Base-by-base conservation (phyloP, 2,329 filamentous ascomycete species). In the Aureobasidium sp. region DNA sequence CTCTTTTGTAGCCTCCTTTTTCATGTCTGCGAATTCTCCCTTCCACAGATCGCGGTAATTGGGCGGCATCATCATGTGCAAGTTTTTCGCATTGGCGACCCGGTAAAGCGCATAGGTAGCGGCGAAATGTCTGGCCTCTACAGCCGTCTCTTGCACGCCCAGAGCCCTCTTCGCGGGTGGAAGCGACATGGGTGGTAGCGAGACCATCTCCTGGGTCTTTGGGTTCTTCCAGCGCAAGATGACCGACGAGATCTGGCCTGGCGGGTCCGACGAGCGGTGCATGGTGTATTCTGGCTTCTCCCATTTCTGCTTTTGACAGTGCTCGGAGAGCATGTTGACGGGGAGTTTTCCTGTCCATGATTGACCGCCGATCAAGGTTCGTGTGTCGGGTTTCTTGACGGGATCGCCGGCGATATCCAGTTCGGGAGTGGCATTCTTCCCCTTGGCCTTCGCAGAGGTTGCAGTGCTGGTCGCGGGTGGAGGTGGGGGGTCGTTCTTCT, bases 281-380 rank as follows among this genome's bases (percentile, higher is more conserved):
- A 90, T 90, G 65, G 87, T 88, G 73, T 96, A 99, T 64, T 95
- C 92, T 1, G 93, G 93, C 71, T 87, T 93, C 65, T 90, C 89
- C 94, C 94, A 99, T 71, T 90, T 90, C 73, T 95, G 89, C 74
- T 93, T 95, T 75, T 96, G 91, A 69, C 92, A 96, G 75, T 95
- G 89, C 78, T 97, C 94, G 37, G 89, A 90, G 64, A 97, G 83
- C 68, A 97, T 81, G 71, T 95, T 96, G 65, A 96, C 89, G 1
- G 94, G 94, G 33, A 99, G 78, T 73, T 99, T 99, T 42, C 94
- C 94, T 0, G 94, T 99, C 94, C 94, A 99, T 67, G 91, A 96
- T 61, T 90, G 85, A 51, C 94, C 94, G 43, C 91, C 94, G 69
- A 99, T 95, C 65, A 99, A 78, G 67, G 95, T 90, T 73, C 82